phyloP scores from a whole-genome alignment of 192 early-diverging fungal genomes.

The Obelidium mucronatum region DNA sequence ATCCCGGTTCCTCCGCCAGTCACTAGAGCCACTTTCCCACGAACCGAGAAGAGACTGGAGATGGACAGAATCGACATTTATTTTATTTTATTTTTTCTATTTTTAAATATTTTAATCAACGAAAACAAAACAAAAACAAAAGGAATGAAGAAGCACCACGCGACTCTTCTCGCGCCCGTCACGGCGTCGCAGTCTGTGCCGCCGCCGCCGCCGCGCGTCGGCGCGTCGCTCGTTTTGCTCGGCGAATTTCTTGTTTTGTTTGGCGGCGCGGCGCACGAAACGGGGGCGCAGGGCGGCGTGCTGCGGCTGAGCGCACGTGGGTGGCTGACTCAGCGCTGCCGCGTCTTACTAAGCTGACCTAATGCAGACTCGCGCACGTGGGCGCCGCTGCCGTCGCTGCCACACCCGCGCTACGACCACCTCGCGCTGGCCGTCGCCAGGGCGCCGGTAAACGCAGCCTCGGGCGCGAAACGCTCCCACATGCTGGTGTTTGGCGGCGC shows the following conservation, averaged over 20 bases:
- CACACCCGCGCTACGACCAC: conserved; percentile 3
- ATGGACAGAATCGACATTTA: too few species aligned
- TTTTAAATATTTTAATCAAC: not conserved
- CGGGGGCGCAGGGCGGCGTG: too few species aligned
- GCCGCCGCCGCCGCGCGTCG: not conserved
- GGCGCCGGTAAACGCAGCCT: not conserved
- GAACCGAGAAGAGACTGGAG: too few species aligned
- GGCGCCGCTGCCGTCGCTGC: not conserved
- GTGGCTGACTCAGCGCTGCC: too few species aligned
- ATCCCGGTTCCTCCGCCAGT: conserved; percentile 61
- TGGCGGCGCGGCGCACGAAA: conserved; percentile 4
- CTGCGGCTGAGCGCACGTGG: too few species aligned
- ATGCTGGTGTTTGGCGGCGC: conserved; percentile 8
- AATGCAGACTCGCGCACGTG: not conserved
- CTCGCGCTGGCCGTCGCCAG: not conserved
- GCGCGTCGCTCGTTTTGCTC: not conserved
- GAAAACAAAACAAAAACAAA: not conserved
- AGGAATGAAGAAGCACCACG: not conserved
- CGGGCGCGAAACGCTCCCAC: not conserved
- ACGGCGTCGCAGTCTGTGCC: not conserved
- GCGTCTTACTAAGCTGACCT: too few species aligned
- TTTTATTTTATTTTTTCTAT: too few species aligned
- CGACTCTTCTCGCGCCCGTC: not conserved
- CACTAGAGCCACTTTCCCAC: conserved; percentile 50
- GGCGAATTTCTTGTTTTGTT: not conserved